These are phyloP conservation scores for Bryopsis sp. DNA, from an alignment of 139 green algal genomes.

Conservation along the genomic window DNA sequence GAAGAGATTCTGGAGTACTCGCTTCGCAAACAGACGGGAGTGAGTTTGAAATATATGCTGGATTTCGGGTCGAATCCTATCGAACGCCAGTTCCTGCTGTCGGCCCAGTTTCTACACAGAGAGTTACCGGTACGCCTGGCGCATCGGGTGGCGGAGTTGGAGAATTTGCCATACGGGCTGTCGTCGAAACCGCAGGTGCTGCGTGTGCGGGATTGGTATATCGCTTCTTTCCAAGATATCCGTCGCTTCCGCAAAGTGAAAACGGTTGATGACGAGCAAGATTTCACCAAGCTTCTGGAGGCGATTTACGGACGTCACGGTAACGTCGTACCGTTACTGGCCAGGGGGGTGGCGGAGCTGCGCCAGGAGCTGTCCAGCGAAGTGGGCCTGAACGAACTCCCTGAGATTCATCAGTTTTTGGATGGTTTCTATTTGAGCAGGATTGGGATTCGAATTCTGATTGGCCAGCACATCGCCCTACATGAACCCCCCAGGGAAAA, in stretches of 20 bases:
- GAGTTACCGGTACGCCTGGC: constrained; percentile 92
- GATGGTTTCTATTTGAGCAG: constrained; percentile 96
- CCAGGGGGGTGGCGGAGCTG: constrained; percentile 77
- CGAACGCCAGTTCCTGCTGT: constrained; percentile 83
- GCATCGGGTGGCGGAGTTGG: constrained; percentile 90
- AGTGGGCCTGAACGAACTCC: constrained; percentile 68
- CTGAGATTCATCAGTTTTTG: constrained; percentile 97
- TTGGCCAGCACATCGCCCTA: constrained; percentile 91
- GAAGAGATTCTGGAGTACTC: constrained; percentile 84
- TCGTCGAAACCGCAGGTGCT: constrained; percentile 78
- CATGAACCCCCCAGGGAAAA: constrained; percentile 67
- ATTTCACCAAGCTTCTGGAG: constrained; percentile 83
- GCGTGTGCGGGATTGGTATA: constrained; percentile 97
- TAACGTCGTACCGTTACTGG: constrained; percentile 95
- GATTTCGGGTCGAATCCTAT: constrained; percentile 91
- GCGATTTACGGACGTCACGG: constrained; percentile 70
- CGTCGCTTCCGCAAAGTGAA: constrained; percentile 60
- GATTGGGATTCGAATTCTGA: constrained; percentile 98
- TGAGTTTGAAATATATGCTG: constrained; percentile 95
- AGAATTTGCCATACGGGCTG: constrained; percentile 94
- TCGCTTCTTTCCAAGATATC: constrained; percentile 94
- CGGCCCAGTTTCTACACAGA: constrained; percentile 95
- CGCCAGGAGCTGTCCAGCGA: constrained; percentile 60
- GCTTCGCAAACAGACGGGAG: constrained; percentile 91
- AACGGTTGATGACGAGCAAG: constrained; percentile 60